phyloP scores from a whole-genome alignment of 306 rosid genomes.

The Medicago arabica region DNA sequence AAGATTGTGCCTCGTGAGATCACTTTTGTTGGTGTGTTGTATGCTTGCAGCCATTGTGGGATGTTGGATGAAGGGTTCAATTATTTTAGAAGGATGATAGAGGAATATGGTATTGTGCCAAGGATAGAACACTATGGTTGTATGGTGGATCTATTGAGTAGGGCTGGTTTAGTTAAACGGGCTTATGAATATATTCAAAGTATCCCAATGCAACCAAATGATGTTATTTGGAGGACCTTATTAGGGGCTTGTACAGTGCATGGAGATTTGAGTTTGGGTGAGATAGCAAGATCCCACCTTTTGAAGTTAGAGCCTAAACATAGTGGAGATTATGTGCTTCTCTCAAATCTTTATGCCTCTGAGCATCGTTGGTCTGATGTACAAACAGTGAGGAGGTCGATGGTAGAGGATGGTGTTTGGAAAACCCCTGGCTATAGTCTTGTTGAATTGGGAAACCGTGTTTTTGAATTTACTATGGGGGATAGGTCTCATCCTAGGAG shows the following conservation, averaged over 20 bases:
- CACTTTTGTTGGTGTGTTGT: constrained; percentile 64
- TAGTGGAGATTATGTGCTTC: constrained; percentile 67
- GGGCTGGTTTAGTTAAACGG: constrained; percentile 61
- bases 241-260: constrained; percentile 63
- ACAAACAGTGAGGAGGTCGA: constrained; percentile 53
- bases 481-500: constrained; percentile 65
- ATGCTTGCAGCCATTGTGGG: constrained; percentile 72
- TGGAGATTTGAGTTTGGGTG: constrained; percentile 55
- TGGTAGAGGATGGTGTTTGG: constrained; percentile 59
- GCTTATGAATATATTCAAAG: constrained; percentile 60
- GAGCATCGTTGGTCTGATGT: constrained; percentile 63
- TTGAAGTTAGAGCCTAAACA: constrained; percentile 57
- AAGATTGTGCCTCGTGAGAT: constrained; percentile 52
- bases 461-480: constrained; percentile 63
- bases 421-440: constrained; percentile 65
- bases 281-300: constrained; percentile 58
- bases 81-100: constrained; percentile 57
- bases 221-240: constrained; percentile 64
- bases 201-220: constrained; percentile 62
- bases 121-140: constrained; percentile 68
- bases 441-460: constrained; percentile 62
- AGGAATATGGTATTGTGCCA: constrained; percentile 53
- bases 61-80: constrained; percentile 64
- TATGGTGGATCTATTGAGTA: constrained; percentile 65
- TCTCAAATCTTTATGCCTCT: constrained; percentile 65